Evolutionary conservation across 2,329 filamentous ascomycete genomes (phyloP).

Genomic region (Epichloe hybrida): DNA sequence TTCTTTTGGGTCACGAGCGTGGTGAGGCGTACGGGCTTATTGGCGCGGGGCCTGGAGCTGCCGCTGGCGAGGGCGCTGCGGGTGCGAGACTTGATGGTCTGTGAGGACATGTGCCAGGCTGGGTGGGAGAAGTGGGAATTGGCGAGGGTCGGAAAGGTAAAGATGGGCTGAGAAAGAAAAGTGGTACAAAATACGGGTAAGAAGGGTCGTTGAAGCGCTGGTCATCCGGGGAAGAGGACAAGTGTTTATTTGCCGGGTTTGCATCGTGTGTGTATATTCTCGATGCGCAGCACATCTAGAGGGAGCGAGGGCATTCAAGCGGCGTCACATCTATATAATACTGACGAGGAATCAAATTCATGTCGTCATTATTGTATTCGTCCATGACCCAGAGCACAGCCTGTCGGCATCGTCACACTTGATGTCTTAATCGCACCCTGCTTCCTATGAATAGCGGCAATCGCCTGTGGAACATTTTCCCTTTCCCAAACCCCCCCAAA

Average conservation of each 20-base stretch:
- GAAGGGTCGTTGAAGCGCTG: too few species aligned
- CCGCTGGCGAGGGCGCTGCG: constrained; percentile 52
- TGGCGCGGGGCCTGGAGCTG: constrained; percentile 59
- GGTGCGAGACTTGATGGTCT: constrained; percentile 69
- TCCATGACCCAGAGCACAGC: too few species aligned
- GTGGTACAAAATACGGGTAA: not conserved
- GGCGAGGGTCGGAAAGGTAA: constrained; percentile 21
- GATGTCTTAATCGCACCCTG: too few species aligned
- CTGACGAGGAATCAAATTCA: not conserved
- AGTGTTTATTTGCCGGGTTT: too few species aligned
- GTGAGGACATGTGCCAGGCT: constrained; percentile 79
- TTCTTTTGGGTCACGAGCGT: constrained; percentile 70
- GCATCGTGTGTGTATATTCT: too few species aligned
- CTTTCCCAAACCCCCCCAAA: too few species aligned
- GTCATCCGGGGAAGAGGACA: too few species aligned
- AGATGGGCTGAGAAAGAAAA: constrained; percentile 4
- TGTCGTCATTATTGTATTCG: not conserved
- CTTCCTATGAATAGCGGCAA: too few species aligned
- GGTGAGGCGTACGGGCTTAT: constrained; percentile 51
- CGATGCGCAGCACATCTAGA: too few species aligned
- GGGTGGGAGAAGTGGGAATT: constrained; percentile 89
- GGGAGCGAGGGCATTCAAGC: too few species aligned
- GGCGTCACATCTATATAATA: not conserved
- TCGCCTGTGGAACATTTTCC: too few species aligned
- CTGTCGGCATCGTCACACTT: too few species aligned